phyloP scores from a whole-genome alignment of 768 basidiomycete species.

The Boletus fagicola region DNA sequence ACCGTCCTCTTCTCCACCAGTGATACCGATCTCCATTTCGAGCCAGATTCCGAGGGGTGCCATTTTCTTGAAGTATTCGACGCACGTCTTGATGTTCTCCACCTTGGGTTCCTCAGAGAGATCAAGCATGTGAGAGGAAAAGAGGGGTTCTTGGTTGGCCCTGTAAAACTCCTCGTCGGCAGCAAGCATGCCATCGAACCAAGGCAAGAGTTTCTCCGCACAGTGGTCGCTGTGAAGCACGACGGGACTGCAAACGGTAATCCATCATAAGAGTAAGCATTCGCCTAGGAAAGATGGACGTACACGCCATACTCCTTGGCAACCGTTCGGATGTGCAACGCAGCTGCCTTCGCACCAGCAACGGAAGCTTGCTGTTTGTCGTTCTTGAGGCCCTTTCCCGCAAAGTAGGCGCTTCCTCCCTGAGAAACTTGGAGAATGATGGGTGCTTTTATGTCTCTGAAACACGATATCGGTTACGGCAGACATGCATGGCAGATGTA shows the following conservation, averaged over 20 bases:
- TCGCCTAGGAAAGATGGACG: slow-evolving; percentile 33
- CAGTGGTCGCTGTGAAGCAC: slow-evolving; percentile 99
- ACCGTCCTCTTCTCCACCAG: slow-evolving; percentile 98
- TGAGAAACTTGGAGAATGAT: slow-evolving; percentile 98
- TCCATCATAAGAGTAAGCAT: slow-evolving; percentile 1
- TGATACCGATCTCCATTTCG: slow-evolving; percentile 99
- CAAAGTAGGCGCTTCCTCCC: slow-evolving; percentile 93
- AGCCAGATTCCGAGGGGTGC: slow-evolving; percentile 90
- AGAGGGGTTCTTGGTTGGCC: slow-evolving; percentile 80
- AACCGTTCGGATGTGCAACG: slow-evolving; percentile 85
- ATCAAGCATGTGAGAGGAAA: slow-evolving; percentile 99
- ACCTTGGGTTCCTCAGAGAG: slow-evolving; percentile 91
- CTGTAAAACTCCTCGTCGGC: slow-evolving; percentile 94
- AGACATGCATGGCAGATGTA: background rate
- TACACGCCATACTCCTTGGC: slow-evolving; percentile 92
- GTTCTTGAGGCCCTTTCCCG: slow-evolving; percentile 94
- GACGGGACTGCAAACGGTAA: slow-evolving; percentile 66
- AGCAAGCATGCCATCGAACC: slow-evolving; percentile 99
- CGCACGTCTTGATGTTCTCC: slow-evolving; percentile 92
- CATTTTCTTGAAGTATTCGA: slow-evolving; percentile 94
- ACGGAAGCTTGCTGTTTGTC: slow-evolving; percentile 95
- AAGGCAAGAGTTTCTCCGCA: slow-evolving; percentile 94
- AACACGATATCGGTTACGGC: slow-evolving; percentile 10
- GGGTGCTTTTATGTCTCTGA: slow-evolving; percentile 90
- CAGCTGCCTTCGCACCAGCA: slow-evolving; percentile 88